A percentile compares a stretch with the other conserved stretches of the same genome.
These are phyloP conservation scores for Colletotrichum paranaense DNA, from an alignment of 2,329 filamentous ascomycete genomes.

Conservation along the genomic window DNA sequence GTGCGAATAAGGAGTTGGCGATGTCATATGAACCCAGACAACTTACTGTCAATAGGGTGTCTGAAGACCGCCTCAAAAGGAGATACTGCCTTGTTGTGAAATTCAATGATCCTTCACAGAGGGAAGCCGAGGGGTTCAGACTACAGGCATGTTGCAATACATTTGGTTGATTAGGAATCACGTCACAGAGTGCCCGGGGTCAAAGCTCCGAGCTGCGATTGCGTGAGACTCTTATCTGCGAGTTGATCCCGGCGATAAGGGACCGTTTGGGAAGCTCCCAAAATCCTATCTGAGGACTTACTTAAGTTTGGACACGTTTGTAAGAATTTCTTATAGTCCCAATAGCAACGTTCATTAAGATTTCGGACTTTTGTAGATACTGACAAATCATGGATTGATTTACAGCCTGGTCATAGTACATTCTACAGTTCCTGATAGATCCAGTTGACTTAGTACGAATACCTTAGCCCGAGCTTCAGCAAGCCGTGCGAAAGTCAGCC, in stretches of 20 bases:
- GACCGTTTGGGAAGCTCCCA: constrained; percentile 73
- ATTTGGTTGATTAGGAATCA: constrained; percentile 10
- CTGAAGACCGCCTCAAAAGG: not conserved
- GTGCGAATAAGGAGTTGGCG: not conserved
- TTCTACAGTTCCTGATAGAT: not conserved
- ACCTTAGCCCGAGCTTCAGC: not conserved
- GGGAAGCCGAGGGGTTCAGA: not conserved
- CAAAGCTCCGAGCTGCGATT: constrained; percentile 26
- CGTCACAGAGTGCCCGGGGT: constrained; percentile 21
- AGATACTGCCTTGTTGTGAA: not conserved
- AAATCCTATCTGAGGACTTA: constrained; percentile 79
- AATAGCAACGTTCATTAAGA: too few relatives aligned
- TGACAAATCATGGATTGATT: not conserved
- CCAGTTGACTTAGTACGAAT: not conserved
- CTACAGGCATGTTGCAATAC: not conserved
- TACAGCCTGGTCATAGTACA: not conserved
- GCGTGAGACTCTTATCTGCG: constrained; percentile 20
- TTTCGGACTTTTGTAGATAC: too few relatives aligned
- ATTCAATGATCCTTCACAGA: not conserved
- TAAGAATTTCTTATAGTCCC: too few relatives aligned
- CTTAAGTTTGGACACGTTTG: too few relatives aligned
- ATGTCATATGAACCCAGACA: not conserved
- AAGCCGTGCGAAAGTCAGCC: constrained; percentile 77
- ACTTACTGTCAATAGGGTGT: not conserved
- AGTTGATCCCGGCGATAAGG: constrained; percentile 24